Evolutionary conservation across 257 asterid genomes (phyloP).

Genomic region (Penstemon newberryi): DNA sequence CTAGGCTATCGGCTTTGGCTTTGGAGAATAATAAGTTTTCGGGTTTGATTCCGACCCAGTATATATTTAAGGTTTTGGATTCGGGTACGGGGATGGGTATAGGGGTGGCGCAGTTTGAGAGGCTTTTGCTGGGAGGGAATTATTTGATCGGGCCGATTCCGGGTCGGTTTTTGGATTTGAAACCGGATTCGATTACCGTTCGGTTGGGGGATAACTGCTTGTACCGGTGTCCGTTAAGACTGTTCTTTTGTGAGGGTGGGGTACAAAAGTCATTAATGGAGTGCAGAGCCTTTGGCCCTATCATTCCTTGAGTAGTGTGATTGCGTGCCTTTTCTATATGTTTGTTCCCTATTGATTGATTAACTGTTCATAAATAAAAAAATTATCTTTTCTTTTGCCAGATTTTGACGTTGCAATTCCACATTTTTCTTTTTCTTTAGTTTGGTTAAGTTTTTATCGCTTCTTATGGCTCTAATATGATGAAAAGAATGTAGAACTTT

Average conservation of each 20-base stretch:
- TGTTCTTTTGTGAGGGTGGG: conserved; percentile 82
- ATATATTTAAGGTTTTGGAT: conserved; percentile 41
- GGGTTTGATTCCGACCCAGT: conserved; percentile 66
- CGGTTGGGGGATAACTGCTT: conserved; percentile 80
- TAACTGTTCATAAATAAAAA: conserved; percentile 6
- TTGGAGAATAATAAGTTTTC: conserved; percentile 65
- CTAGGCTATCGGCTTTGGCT: conserved; percentile 60
- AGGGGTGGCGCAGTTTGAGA: conserved; percentile 50
- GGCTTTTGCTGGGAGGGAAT: conserved; percentile 82
- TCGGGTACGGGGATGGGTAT: conserved; percentile 47
- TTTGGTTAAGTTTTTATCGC: not conserved
- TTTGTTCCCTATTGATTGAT: conserved; percentile 31
- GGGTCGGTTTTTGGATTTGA: conserved; percentile 56
- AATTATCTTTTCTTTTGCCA: not conserved
- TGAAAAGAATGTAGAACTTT: too few relatives aligned
- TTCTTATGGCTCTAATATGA: not conserved
- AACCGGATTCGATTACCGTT: conserved; percentile 70
- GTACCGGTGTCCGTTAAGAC: conserved; percentile 75
- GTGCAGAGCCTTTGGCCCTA: conserved; percentile 73
- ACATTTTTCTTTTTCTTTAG: not conserved
- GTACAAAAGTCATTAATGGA: conserved; percentile 62
- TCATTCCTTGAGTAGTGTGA: conserved; percentile 49
- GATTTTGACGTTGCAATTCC: not conserved
- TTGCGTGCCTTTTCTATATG: conserved; percentile 1
- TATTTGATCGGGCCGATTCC: conserved; percentile 79